Base-by-base conservation (phyloP, 2,329 filamentous ascomycete genomes). In the Curvularia lunata region DNA sequence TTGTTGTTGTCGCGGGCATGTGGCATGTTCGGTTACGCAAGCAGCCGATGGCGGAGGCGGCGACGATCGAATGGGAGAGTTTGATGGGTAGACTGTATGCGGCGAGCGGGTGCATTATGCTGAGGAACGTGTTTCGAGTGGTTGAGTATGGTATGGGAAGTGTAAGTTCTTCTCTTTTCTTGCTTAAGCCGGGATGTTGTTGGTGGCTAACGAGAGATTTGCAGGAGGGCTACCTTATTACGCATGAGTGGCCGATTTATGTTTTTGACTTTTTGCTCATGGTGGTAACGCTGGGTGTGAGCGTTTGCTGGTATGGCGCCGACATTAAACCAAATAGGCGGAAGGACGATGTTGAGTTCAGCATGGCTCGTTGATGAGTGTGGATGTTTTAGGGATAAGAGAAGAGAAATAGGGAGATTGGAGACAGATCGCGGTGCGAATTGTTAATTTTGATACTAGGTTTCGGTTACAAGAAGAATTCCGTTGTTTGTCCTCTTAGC, bases 21-120 rank as follows among this genome's bases (percentile, higher is more conserved):
- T 86, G 86, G 72, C 81, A 87, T 61, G 50, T 62, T 2, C 76
- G 82, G 3, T 76, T 84, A n/a, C 57, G 48, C 1, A 68, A 62
- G 6, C 41, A 61, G 4, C 77, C 63, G 12, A 69, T 78, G 0
- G 77, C 74, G 30, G 47, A 37, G n/a, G 62, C 6, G 54, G 32
- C 32, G 13, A n/a, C 12, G 32, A 34, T 76, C 9, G 60, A 71
- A 0, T 81, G 79, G 79, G 56, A 66, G 64, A 48, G 67, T 8
- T 32, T 72, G 34, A 66, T 80, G 0, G 46, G 48, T 13, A 74
- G 77, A 54, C 67, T 80, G 18, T 80, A 80, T 65, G 38, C 74
- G 61, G 76, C 71, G 37, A 72, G 76, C 62, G 52, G 61, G 0
- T 63, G 83, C 6, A 83, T 84, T 52, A 71, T 82, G 18, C 66